These are phyloP conservation scores for Lactarius hatsudake DNA, from an alignment of 768 basidiomycete genomes.

Conservation along the genomic window DNA sequence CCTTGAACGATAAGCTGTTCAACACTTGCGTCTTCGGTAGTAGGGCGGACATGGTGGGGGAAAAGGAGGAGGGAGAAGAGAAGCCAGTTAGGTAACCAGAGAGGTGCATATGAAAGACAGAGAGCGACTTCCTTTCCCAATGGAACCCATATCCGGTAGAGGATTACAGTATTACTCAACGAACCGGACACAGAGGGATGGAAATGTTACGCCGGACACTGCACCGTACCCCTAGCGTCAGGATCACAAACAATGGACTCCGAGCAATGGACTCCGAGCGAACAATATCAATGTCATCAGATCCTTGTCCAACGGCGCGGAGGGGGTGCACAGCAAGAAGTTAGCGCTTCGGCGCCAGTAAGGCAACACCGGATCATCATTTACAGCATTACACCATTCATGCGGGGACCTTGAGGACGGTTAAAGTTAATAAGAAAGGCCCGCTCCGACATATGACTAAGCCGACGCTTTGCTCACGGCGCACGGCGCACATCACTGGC, in stretches of 20 bases:
- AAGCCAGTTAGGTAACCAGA: neutral
- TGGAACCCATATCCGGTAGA: neutral
- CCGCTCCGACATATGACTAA: neutral
- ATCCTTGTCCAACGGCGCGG: neutral
- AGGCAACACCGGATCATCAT: neutral
- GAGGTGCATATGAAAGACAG: slow-evolving; percentile 1
- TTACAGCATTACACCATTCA: neutral
- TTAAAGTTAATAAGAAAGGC: no score
- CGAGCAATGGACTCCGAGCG: neutral
- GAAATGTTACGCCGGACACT: neutral
- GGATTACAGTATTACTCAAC: slow-evolving; percentile 11
- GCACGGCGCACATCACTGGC: neutral
- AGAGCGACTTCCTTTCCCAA: neutral
- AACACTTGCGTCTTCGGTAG: slow-evolving; percentile 29
- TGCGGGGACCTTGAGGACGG: neutral
- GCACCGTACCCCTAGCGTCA: neutral
- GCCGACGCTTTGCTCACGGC: neutral
- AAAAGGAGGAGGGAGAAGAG: neutral
- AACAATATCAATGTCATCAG: neutral
- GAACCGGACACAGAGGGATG: neutral
- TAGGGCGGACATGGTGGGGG: slow-evolving; percentile 19
- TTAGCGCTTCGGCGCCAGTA: neutral
- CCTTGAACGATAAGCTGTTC: slow-evolving; percentile 25
- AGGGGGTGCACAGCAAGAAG: neutral
- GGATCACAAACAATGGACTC: neutral